Base-by-base conservation (phyloP, 208 protist genomes). In the Acanthamoeba royreba region DNA sequence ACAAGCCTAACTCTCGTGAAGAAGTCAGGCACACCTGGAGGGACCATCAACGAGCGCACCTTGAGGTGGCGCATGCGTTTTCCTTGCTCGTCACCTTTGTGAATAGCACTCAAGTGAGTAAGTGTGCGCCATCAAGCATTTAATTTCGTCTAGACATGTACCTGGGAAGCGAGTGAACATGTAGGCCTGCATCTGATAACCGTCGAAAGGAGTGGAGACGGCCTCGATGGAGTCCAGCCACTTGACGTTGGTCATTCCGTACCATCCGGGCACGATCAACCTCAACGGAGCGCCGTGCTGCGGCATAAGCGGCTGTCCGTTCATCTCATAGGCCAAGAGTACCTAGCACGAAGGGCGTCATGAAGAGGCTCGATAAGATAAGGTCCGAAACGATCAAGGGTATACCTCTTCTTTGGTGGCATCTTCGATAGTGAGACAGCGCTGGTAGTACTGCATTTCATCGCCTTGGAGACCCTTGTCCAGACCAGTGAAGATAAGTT, bases 251-350 rank as follows among this genome's bases (percentile, higher is more conserved):
- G 77, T 87, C 77, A 87, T 87, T 7, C 77, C 77, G 77, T 87
- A 87, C 77, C 77, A 47, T n/a, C 77, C 77, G 19, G 77, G 77
- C 13, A 87, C 77, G 45, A 87, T 87, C 35, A 87, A 42, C 11
- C 97, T 96, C 42, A 98, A 58, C 8, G 97, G 97, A 93, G 93
- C 96, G 33, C 97, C 97, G 93, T 98, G 97, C 86, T 98, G 97
- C 5, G 35, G 77, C 15, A 97, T 96, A n/a, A 98, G 63, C 13
- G 88, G 53, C 86, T 95, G 79, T 8, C 97, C 97, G 95, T 98
- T 98, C 97, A 98, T 98, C 95, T 98, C 93, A 66, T 95, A 98
- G 31, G 97, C 97, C 2, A 98, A 31, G 8, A 98, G 86, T 49
- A 97, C 97, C 85, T 98, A n/a, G 97, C 43, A 87, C n/a, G n/a